phyloP scores from a whole-genome alignment of 2,329 filamentous ascomycete species.

The Penicillium sclerotiorum region DNA sequence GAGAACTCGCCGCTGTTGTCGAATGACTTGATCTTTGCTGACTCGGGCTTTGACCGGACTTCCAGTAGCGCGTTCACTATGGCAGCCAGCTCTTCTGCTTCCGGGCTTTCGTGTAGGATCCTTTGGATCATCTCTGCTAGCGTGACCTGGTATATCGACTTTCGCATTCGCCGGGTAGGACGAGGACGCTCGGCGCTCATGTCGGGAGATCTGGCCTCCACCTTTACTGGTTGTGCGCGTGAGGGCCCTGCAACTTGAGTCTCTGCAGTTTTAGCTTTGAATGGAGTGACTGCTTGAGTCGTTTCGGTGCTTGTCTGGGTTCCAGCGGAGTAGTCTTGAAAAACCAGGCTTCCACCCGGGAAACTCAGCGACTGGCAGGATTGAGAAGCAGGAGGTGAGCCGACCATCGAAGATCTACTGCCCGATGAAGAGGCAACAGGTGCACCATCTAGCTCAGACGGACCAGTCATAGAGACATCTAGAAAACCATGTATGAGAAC shows the following conservation, averaged over 20 bases:
- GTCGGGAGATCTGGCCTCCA: too few species aligned
- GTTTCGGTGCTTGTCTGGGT: background rate
- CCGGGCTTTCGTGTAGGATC: background rate
- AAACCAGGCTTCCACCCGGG: background rate
- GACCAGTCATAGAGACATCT: background rate
- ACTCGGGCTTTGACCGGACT: background rate
- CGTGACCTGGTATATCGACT: background rate
- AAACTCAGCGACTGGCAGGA: background rate
- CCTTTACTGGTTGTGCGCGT: too few species aligned
- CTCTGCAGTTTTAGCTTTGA: too few species aligned
- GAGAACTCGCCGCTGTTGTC: background rate
- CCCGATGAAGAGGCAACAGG: too few species aligned
- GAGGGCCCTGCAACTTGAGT: too few species aligned
- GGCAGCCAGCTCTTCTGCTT: background rate
- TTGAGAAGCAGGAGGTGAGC: background rate
- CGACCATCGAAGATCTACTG: too few species aligned
- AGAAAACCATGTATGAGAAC: background rate
- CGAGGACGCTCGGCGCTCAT: too few species aligned
- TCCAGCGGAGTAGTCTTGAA: background rate
- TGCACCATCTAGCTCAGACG: background rate
- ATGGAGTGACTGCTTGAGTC: too few species aligned
- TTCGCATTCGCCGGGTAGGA: too few species aligned
- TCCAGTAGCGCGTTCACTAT: slow-evolving; percentile 1
- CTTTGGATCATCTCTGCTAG: background rate
- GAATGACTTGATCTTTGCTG: slow-evolving; percentile 8